Conservation (phyloP, 257 asterid genomes). For the Solanum sitiens region DNA sequence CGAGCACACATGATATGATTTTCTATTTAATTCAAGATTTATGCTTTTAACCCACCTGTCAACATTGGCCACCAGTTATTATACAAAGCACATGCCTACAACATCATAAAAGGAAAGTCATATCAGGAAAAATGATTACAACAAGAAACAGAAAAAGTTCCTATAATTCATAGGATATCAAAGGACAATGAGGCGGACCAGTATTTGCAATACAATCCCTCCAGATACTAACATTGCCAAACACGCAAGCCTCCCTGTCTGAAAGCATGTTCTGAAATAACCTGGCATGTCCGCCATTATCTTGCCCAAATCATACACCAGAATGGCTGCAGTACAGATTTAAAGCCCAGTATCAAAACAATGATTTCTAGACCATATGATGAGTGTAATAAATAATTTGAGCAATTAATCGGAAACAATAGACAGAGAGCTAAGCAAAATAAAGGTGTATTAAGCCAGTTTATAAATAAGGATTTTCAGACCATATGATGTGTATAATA, state of each 20-base stretch:
- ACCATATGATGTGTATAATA: not conserved
- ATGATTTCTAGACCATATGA: not conserved
- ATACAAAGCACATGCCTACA: constrained; percentile 89
- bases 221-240: constrained; percentile 88
- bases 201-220: constrained; percentile 86
- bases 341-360: not conserved
- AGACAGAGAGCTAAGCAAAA: not conserved
- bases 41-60: constrained; percentile 39
- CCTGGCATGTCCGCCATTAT: constrained; percentile 66
- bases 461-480: not conserved
- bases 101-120: constrained; percentile 6
- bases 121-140: constrained; percentile 3
- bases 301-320: constrained; percentile 28
- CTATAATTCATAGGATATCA: not conserved
- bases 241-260: constrained; percentile 75
- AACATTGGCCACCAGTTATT: constrained; percentile 99
- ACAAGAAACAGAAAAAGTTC: not conserved
- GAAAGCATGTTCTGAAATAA: constrained; percentile 62
- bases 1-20: not conserved
- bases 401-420: not conserved
- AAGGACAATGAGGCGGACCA: constrained; percentile 29
- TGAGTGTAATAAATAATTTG: not conserved
- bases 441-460: not conserved
- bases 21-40: not conserved
- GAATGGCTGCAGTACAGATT: not conserved